phyloP scores from a whole-genome alignment of 1,284 basidiomycete genomes.

The Neotropicomus parvogracilis region DNA sequence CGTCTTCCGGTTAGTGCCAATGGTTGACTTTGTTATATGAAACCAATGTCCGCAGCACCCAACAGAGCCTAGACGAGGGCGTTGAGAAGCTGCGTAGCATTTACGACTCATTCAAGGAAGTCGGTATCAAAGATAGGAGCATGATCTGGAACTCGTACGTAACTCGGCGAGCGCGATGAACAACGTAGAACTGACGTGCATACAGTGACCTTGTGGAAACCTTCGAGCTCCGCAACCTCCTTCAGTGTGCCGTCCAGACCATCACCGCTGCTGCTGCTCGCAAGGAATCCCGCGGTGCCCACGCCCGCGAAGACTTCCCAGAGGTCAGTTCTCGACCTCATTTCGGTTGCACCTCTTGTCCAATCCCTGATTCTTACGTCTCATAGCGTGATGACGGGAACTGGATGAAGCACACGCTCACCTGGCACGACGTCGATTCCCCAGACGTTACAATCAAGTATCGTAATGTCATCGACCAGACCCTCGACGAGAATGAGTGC shows the following conservation, averaged over 20 bases:
- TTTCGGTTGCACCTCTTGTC: background rate
- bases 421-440: constrained; percentile 69
- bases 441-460: constrained; percentile 91
- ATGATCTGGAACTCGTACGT: constrained; percentile 98
- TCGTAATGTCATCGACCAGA: constrained; percentile 79
- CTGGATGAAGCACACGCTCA: constrained; percentile 95
- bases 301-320: constrained; percentile 95
- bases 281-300: constrained; percentile 96
- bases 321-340: constrained; percentile 50
- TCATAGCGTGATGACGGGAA: constrained; percentile 77
- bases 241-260: constrained; percentile 95
- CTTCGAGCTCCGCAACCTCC: constrained; percentile 92
- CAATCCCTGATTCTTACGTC: constrained; percentile 2
- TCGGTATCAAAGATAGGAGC: constrained; percentile 95
- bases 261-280: constrained; percentile 93
- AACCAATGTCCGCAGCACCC: constrained; percentile 59
- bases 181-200: constrained; percentile 14
- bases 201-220: constrained; percentile 91
- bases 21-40: background rate
- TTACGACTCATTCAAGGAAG: constrained; percentile 84
- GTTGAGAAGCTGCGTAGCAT: constrained; percentile 84
- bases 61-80: constrained; percentile 88
- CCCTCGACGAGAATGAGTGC: constrained; percentile 96
- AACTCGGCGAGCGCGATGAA: background rate
- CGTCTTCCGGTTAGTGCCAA: constrained; percentile 67